A percentile compares a stretch with the other conserved stretches of the same genome.
These are phyloP conservation scores for Cadophora sp. DNA, from an alignment of 2,329 filamentous ascomycete species.

Conservation along the genomic window DNA sequence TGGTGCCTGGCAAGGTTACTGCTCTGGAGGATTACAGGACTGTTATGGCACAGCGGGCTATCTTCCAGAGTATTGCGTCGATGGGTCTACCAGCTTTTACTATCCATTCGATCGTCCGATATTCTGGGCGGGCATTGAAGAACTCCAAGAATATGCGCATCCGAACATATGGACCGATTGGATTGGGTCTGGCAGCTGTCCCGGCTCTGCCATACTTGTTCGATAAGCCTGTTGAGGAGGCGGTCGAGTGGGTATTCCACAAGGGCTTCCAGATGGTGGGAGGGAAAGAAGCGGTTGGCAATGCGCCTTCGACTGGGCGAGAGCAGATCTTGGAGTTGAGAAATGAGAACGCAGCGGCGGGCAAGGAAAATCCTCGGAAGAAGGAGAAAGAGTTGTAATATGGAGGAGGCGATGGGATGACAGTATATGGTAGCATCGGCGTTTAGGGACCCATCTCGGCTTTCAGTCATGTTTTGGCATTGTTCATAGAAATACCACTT, in stretches of 20 bases:
- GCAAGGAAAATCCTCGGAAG: neutral
- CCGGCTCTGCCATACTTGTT: slow-evolving; percentile 86
- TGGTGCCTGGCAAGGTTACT: slow-evolving; percentile 57
- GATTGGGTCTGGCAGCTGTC: slow-evolving; percentile 77
- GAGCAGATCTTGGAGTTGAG: slow-evolving; percentile 51
- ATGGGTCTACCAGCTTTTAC: slow-evolving; percentile 65
- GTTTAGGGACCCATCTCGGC: slow-evolving; percentile 14
- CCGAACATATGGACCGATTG: slow-evolving; percentile 89
- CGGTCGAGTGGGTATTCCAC: slow-evolving; percentile 90
- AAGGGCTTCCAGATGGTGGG: slow-evolving; percentile 78
- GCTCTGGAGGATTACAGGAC: slow-evolving; percentile 89
- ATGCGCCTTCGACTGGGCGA: slow-evolving; percentile 60
- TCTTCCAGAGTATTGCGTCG: slow-evolving; percentile 89
- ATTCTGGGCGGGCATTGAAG: slow-evolving; percentile 87
- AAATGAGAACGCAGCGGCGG: slow-evolving; percentile 5
- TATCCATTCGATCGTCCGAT: slow-evolving; percentile 76
- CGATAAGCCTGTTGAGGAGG: slow-evolving; percentile 90
- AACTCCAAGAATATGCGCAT: slow-evolving; percentile 76
- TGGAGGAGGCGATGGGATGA: neutral
- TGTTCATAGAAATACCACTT: slow-evolving; percentile 13
- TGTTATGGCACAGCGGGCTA: slow-evolving; percentile 87
- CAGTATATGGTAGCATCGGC: slow-evolving; percentile 7
- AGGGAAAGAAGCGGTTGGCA: slow-evolving; percentile 62
- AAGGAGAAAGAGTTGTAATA: slow-evolving; percentile 25
- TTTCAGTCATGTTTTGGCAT: neutral